Evolutionary conservation across 1,284 basidiomycete species (phyloP), one percentile per base, ranked within the genome.

Genomic region (Ustilago bromivora): DNA sequence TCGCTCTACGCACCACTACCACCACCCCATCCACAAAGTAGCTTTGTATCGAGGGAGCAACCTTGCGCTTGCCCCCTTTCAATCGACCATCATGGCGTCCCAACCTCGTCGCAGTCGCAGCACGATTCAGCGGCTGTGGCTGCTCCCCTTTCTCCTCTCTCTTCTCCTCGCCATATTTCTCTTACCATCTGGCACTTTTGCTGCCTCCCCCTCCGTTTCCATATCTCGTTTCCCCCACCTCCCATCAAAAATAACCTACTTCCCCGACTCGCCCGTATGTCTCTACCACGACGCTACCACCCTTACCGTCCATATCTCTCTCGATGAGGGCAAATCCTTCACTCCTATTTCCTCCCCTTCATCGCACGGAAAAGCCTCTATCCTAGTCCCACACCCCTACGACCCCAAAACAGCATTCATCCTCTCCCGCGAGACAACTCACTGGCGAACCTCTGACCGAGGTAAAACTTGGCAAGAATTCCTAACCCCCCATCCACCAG

Each of bases 291-390:
- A 98, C 86, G 87, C 90, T 1, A 81, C 90, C 19, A 88, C 89
- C 12, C 90, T 92, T 11, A 89, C 90, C 66, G 89, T 98, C 8
- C 91, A 91, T 82, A 90, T 95, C 6, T 96, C 94, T 3, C 88
- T 89, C n/a, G 91, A 98, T 84, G 96, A 99, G 88, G 96, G 96
- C 58, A 95, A 92, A 87, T 87, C 88, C 0, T 98, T 95, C 95
- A 86, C 86, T 1, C 86, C 83, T 57, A 91, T 92, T 57, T 87
- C 89, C 0, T 91, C 89, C 54, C 90, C 96, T 55, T 91, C 90
- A 0, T 80, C 86, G 5, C 49, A 31, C 54, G 91, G 92, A 34
- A 87, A 90, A 60, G 91, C 93, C 1, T 82, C 88, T 9, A 90
- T 93, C 88, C 91, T 98, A 59, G 88, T 98, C 64, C 91, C 93